A percentile compares a stretch with the other conserved stretches of the same genome.
These are phyloP conservation scores for Torrubiellomyces zombiae DNA, from an alignment of 2,329 filamentous ascomycete genomes.

Conservation along the genomic window DNA sequence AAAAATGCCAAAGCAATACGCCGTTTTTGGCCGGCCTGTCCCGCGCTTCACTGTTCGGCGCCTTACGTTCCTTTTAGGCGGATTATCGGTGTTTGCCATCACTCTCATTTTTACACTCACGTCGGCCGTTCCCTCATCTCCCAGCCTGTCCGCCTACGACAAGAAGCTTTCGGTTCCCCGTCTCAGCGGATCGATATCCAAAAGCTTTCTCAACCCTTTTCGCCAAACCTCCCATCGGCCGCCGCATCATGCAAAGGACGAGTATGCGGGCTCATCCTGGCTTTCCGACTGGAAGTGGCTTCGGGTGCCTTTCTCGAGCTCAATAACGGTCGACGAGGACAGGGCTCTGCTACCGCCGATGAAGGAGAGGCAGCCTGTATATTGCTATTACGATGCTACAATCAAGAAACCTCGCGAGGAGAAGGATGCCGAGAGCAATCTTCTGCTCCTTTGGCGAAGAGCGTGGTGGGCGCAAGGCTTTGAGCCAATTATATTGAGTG, in stretches of 20 bases:
- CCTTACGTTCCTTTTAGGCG: constrained; percentile 32
- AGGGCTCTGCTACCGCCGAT: constrained; percentile 70
- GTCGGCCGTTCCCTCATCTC: constrained; percentile 27
- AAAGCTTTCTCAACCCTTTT: constrained; percentile 47
- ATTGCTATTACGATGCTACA: constrained; percentile 76
- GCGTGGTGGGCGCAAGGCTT: constrained; percentile 96
- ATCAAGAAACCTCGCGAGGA: constrained; percentile 43
- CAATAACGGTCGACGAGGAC: constrained; percentile 64
- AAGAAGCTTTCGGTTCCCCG: constrained; percentile 33
- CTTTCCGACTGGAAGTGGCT: constrained; percentile 82
- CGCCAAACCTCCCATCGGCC: constrained; percentile 53
- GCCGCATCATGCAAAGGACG: constrained; percentile 60
- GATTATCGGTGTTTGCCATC: constrained; percentile 35
- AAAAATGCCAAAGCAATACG: constrained; percentile 14
- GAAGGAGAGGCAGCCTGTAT: constrained; percentile 52
- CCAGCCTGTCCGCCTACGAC: constrained; percentile 31
- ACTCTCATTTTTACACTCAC: constrained; percentile 36
- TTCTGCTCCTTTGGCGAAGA: constrained; percentile 75
- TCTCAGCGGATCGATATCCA: constrained; percentile 22
- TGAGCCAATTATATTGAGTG: constrained; percentile 63
- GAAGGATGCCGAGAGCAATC: constrained; percentile 56
- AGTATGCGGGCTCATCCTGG: constrained; percentile 66
- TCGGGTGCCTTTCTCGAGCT: constrained; percentile 67
- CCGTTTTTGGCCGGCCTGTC: constrained; percentile 29
- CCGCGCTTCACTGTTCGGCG: constrained; percentile 35